phyloP scores from a whole-genome alignment of 148 eudicot genomes.

The Oxyria digyna region DNA sequence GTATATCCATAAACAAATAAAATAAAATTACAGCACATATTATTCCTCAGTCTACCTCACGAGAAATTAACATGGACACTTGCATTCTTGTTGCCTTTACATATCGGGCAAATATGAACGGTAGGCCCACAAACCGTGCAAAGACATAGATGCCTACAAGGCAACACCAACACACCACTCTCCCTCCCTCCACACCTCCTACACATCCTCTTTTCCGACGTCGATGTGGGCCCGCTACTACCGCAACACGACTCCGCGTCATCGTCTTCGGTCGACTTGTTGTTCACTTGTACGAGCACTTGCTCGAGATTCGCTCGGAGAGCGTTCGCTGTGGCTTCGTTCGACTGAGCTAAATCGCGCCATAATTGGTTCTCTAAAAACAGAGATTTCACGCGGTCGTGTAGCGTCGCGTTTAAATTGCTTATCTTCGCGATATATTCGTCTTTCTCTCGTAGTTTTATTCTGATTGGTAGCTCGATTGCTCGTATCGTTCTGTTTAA shows the following conservation, averaged over 20 bases:
- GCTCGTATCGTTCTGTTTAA: conserved; percentile 24
- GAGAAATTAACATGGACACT: conserved; percentile 65
- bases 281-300: conserved; percentile 30
- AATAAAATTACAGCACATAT: neutral
- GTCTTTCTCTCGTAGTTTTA: conserved; percentile 42
- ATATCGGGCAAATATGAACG: conserved; percentile 52
- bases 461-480: conserved; percentile 30
- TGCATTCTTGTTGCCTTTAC: conserved; percentile 39
- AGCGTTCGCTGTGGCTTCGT: conserved; percentile 69
- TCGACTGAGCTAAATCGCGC: conserved; percentile 71
- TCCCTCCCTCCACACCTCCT: conserved; percentile 47
- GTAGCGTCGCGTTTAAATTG: conserved; percentile 41
- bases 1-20: too few relatives aligned
- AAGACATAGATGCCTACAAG: conserved; percentile 79
- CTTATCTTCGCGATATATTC: conserved; percentile 42
- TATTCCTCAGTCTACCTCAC: neutral
- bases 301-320: conserved; percentile 51
- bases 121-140: conserved; percentile 54
- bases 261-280: conserved; percentile 11
- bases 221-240: conserved; percentile 26
- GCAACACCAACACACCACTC: conserved; percentile 56
- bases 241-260: conserved; percentile 76
- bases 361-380: conserved; percentile 62
- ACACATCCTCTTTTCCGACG: conserved; percentile 26
- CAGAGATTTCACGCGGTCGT: conserved; percentile 46